Evolutionary conservation across 306 rosid genomes (phyloP), one percentile per base, ranked within the genome.

Genomic region (Rubus idaeus): DNA sequence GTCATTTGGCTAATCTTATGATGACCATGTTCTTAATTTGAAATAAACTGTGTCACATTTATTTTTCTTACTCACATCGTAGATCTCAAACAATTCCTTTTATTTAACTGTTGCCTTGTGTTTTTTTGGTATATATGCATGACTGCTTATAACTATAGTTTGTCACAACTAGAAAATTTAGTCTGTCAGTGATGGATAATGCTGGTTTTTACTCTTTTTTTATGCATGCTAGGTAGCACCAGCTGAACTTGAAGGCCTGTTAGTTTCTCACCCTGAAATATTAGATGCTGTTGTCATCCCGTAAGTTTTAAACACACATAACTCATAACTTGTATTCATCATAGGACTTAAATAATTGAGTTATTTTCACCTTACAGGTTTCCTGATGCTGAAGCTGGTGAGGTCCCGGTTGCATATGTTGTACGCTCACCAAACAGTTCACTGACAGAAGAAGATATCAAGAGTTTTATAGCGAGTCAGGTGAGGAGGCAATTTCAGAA

Each of bases 341-440:
- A 37, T 58, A 5, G 76, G 23, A 30, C 20, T 9, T 52, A 12
- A 42, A 6, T 3, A 12, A 69, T 39, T 53, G 13, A 26, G 51
- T 45, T 18, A 42, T 39, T 57, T 74, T 11, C 18, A 6, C 20
- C 50, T 17, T 47, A 71, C 75, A 95, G 97, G 81, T 90, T 80
- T 79, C 98, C 98, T 1, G 98, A 92, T 79, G 98, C 86, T 7
- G 97, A 92, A 81, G 97, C 97, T 37, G 98, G 97, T 17, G 97
- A 95, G 80, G 97, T 95, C 77, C 97, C 98, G 0, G 77, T 83
- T 17, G 98, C 97, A 30, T 95, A 88, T 70, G 91, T 91, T 0
- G 97, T 95, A 55, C 91, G 90, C 56, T 83, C 87, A 1, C 85
- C 95, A 70, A 88, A 76, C 66, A 88, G 97, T 84, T 86, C 96